A percentile compares a stretch with the other conserved stretches of the same genome.
Conservation (phyloP, 768 basidiomycete species). For the Suillus alpinus region DNA sequence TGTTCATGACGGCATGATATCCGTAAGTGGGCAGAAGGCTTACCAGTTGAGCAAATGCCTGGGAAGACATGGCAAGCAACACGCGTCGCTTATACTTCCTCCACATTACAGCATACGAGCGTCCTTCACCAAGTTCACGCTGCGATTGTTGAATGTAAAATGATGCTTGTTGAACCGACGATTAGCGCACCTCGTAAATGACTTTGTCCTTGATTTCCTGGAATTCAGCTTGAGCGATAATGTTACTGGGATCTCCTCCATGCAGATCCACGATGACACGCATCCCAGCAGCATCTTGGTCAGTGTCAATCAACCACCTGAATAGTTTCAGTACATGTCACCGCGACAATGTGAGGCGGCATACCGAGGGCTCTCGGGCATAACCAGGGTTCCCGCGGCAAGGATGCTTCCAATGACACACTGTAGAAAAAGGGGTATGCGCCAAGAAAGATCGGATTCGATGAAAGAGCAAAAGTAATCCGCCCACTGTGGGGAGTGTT, state of each 20-base stretch:
- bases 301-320: slow-evolving; percentile 89
- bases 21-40: slow-evolving; percentile 29
- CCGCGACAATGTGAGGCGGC: slow-evolving; percentile 4
- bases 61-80: slow-evolving; percentile 90
- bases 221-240: slow-evolving; percentile 77
- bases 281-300: slow-evolving; percentile 80
- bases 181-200: slow-evolving; percentile 53
- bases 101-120: slow-evolving; percentile 85
- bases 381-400: slow-evolving; percentile 70
- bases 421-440: slow-evolving; percentile 86
- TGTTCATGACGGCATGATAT: not conserved
- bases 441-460: slow-evolving; percentile 85
- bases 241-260: slow-evolving; percentile 71
- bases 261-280: slow-evolving; percentile 85
- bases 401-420: slow-evolving; percentile 83
- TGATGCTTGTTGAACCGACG: not conserved
- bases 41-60: slow-evolving; percentile 92
- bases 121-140: slow-evolving; percentile 73
- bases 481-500: slow-evolving; percentile 60
- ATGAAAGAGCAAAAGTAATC: slow-evolving; percentile 93
- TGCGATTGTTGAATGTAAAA: slow-evolving; percentile 26
- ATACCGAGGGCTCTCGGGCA: slow-evolving; percentile 90
- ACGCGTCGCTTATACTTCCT: slow-evolving; percentile 82
- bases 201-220: slow-evolving; percentile 85
- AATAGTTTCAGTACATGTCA: slow-evolving; percentile 6